Percentiles rank a stretch among this genome's conserved stretches.
These are phyloP conservation scores for Fusarium sulawesiense DNA, from an alignment of 2,329 filamentous ascomycete genomes.

Conservation along the genomic window DNA sequence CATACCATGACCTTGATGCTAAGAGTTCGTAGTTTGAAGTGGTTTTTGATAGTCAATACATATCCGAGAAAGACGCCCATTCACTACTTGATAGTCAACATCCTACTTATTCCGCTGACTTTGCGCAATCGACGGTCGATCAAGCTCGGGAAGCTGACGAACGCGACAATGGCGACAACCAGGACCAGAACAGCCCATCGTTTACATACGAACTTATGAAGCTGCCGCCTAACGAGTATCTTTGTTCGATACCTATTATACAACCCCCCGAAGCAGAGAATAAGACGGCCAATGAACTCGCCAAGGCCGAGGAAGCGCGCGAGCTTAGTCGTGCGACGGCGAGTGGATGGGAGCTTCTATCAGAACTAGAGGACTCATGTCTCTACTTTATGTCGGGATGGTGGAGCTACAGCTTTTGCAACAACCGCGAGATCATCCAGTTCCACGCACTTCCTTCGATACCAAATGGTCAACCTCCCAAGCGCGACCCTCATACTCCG, in stretches of 20 bases:
- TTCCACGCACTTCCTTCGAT: conserved; percentile 83
- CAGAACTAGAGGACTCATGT: conserved; percentile 82
- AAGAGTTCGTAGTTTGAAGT: conserved; percentile 75
- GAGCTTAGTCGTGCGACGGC: conserved; percentile 82
- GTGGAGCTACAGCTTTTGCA: conserved; percentile 98
- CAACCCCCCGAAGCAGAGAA: conserved; percentile 67
- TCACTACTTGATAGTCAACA: conserved; percentile 63
- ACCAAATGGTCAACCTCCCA: conserved; percentile 76
- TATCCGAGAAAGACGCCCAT: conserved; percentile 77
- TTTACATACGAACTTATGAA: conserved; percentile 79
- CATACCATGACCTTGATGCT: conserved; percentile 14
- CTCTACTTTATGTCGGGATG: conserved; percentile 86
- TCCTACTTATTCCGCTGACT: conserved; percentile 55
- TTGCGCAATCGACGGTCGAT: conserved; percentile 55
- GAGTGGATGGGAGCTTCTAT: conserved; percentile 83
- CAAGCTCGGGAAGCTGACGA: conserved; percentile 46
- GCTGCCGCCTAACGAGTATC: conserved; percentile 75
- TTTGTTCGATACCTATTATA: conserved; percentile 86
- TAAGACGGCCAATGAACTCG: conserved; percentile 73
- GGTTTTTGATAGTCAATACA: conserved; percentile 76
- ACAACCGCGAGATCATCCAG: conserved; percentile 86
- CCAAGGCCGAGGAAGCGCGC: conserved; percentile 79
- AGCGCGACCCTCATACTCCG: conserved; percentile 79
- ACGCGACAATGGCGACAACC: conserved; percentile 45
- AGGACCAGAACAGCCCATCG: conserved; percentile 16